phyloP scores from a whole-genome alignment of 164 flowering plant genomes.

The Saururus chinensis region DNA sequence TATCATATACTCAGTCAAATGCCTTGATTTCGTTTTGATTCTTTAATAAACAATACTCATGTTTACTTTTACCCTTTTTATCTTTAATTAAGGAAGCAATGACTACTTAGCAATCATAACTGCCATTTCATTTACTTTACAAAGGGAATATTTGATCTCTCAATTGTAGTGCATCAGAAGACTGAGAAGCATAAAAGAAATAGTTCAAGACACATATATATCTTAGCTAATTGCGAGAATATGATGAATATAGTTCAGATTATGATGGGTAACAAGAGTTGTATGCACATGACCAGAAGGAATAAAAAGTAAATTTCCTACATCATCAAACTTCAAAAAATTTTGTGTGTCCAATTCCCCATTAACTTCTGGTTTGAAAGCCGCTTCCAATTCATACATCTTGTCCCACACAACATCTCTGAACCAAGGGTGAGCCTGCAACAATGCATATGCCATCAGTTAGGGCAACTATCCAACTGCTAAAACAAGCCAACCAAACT shows the following conservation, averaged over 20 bases:
- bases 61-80: too few species aligned
- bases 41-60: too few species aligned
- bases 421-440: constrained; percentile 97
- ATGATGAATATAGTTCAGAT: not conserved
- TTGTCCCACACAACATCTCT: constrained; percentile 73
- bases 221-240: too few species aligned
- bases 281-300: not conserved
- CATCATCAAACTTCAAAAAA: constrained; percentile 93
- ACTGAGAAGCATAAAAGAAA: too few species aligned
- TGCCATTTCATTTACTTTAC: too few species aligned
- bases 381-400: constrained; percentile 86
- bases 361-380: constrained; percentile 81
- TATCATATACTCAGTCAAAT: too few species aligned
- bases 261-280: not conserved
- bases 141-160: too few species aligned
- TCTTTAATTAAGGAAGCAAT: too few species aligned
- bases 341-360: constrained; percentile 97
- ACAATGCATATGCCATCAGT: not conserved
- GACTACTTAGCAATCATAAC: too few species aligned
- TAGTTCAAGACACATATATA: too few species aligned
- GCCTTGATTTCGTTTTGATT: not conserved
- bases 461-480: not conserved
- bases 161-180: too few species aligned
- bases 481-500: not conserved
- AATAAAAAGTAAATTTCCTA: constrained; percentile 8